Conservation (phyloP, 257 asterid genomes). For the Lycium ferocissimum region DNA sequence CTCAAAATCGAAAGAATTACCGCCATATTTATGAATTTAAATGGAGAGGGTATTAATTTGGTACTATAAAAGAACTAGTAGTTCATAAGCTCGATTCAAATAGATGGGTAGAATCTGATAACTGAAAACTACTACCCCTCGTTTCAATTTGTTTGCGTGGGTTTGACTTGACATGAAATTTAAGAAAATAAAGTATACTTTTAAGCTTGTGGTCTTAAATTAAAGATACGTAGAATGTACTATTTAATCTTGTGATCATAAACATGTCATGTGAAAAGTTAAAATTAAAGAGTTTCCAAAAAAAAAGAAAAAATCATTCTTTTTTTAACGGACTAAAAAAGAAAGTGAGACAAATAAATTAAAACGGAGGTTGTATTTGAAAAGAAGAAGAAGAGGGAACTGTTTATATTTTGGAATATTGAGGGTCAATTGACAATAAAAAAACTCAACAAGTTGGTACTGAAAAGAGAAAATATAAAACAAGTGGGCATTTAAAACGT, state of each 20-base stretch:
- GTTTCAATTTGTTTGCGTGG: too few species aligned
- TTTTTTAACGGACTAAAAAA: too few species aligned
- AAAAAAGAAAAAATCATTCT: too few species aligned
- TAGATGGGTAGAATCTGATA: neutral
- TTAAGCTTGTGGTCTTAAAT: too few species aligned
- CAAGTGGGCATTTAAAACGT: conserved; percentile 20
- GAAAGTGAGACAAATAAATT: neutral
- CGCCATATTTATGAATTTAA: neutral
- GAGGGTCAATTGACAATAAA: neutral
- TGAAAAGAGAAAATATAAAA: neutral
- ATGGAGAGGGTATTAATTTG: neutral
- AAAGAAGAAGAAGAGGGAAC: neutral
- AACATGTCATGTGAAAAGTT: too few species aligned
- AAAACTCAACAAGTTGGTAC: neutral
- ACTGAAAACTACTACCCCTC: neutral
- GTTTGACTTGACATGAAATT: too few species aligned
- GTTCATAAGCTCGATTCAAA: neutral
- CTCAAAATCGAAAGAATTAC: neutral
- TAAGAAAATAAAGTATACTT: too few species aligned
- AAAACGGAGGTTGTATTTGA: neutral
- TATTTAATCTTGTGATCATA: too few species aligned
- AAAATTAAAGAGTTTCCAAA: too few species aligned
- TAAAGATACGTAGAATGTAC: too few species aligned
- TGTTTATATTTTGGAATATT: neutral
- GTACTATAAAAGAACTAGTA: too few species aligned